phyloP scores from a whole-genome alignment of 176 grass and related monocot genomes.

The Paspalum vaginatum region DNA sequence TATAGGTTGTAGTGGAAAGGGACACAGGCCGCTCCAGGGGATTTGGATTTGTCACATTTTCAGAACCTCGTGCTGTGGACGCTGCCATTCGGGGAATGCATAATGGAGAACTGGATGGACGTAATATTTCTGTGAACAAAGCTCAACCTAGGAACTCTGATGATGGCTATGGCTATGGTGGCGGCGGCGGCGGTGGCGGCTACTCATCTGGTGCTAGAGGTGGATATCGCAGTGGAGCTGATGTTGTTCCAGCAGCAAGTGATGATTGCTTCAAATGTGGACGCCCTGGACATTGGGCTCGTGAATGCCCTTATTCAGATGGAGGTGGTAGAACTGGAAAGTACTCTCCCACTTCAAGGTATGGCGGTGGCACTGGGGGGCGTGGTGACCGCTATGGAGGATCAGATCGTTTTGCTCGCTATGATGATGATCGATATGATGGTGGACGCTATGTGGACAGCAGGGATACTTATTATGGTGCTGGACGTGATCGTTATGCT shows the following conservation, averaged over 20 bases:
- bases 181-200: constrained; percentile 43
- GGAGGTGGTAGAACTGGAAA: constrained; percentile 63
- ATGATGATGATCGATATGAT: constrained; percentile 84
- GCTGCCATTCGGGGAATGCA: constrained; percentile 87
- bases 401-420: constrained; percentile 75
- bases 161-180: constrained; percentile 76
- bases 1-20: constrained; percentile 88
- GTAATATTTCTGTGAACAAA: constrained; percentile 96
- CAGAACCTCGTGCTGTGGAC: constrained; percentile 70
- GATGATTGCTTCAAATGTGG: constrained; percentile 97
- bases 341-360: constrained; percentile 66
- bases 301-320: constrained; percentile 82
- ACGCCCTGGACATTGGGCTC: constrained; percentile 90
- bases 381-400: constrained; percentile 77
- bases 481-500: constrained; percentile 64
- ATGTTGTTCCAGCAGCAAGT: constrained; percentile 39
- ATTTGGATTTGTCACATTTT: constrained; percentile 98
- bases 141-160: constrained; percentile 81
- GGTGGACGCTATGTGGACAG: constrained; percentile 59
- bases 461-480: constrained; percentile 53
- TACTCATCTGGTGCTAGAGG: constrained; percentile 74
- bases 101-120: constrained; percentile 79
- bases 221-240: constrained; percentile 74
- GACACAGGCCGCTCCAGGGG: constrained; percentile 91
- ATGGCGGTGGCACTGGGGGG: constrained; percentile 56